Base-by-base conservation (phyloP, 495 filamentous ascomycete species). In the Pyrenula massariospora region DNA sequence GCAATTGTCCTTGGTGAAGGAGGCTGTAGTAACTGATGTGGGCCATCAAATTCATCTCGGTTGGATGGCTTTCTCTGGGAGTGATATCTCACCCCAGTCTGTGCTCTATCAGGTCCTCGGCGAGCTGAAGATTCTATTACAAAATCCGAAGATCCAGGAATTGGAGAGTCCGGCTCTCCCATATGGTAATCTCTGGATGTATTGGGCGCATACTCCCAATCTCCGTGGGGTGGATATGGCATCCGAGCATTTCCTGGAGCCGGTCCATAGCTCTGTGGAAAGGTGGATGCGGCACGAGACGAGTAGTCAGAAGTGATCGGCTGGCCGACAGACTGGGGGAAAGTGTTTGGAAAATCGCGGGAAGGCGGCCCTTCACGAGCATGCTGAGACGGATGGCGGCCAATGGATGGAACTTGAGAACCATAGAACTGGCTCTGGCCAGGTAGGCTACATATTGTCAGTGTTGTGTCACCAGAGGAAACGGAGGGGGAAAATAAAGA, bases 1-100 rank as follows among this genome's bases (percentile, higher is more conserved):
- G 84, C 83, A 52, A 87, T 74, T 65, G 77, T 82, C 53, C 83
- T 80, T 54, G 81, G 70, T 10, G 80, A 72, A 48, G 87, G 87
- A 31, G 77, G 76, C 54, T 87, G 79, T 59, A 93, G 76, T 56
- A 88, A 83, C 65, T 93, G 88, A 63, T 89, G 82, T 0, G 87
- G 88, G 22, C 88, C 88, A 72, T 91, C 88, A 69, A 92, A 94
- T 67, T 92, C 89, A 77, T 92, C 88, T 42, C 88, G 78, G 72
- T 87, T 89, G n/a, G 85, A 87, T 31, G 85, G 77, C 22, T 84
- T 80, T 64, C 87, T 79, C 68, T 87, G 84, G 24, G 84, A 74
- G 58, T 83, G 76, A 56, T 77, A 69, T 60, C 79, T 82, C 50
- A 74, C 68, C 15, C 31, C 31, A 15, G 31, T 8, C 31, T 42